phyloP scores from a whole-genome alignment of 2,329 filamentous ascomycete species.

The Chaetomium sp. region DNA sequence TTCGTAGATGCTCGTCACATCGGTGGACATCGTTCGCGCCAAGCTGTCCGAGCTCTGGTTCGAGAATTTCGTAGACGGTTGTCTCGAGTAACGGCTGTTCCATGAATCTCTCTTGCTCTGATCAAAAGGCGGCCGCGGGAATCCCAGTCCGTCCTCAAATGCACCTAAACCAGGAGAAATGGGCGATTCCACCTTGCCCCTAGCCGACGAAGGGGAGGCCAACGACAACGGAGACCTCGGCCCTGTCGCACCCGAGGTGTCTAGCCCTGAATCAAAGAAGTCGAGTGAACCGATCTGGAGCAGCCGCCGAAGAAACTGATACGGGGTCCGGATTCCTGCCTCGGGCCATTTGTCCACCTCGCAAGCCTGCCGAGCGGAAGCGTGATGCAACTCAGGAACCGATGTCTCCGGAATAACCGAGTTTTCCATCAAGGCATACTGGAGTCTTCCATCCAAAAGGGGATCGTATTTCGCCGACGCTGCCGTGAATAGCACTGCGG shows the following conservation, averaged over 20 bases:
- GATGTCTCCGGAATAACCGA: slow-evolving; percentile 24
- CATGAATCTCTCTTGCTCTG: slow-evolving; percentile 16
- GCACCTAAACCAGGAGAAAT: not conserved
- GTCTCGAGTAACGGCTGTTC: slow-evolving; percentile 15
- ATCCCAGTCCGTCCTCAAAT: not conserved
- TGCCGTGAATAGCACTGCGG: slow-evolving; percentile 27
- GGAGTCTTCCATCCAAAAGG: slow-evolving; percentile 24
- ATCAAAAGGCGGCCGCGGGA: not conserved
- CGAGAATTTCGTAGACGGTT: slow-evolving; percentile 17
- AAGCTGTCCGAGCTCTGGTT: slow-evolving; percentile 21
- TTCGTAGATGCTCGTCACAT: slow-evolving; percentile 22
- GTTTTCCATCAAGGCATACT: slow-evolving; percentile 26
- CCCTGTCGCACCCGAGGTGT: not conserved
- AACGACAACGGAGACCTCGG: slow-evolving; percentile 2
- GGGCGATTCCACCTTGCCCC: slow-evolving; percentile 5
- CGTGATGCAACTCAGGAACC: slow-evolving; percentile 26
- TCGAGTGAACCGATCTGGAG: slow-evolving; percentile 29
- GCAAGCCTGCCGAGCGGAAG: slow-evolving; percentile 23
- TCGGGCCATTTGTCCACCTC: slow-evolving; percentile 26
- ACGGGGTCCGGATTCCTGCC: slow-evolving; percentile 26
- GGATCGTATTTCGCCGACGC: slow-evolving; percentile 30
- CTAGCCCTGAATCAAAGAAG: slow-evolving; percentile 23
- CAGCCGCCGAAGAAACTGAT: slow-evolving; percentile 26
- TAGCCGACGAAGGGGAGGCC: slow-evolving; percentile 4
- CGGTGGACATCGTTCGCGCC: slow-evolving; percentile 18